phyloP scores from a whole-genome alignment of 2,329 filamentous ascomycete genomes.

The Cordyceps cateniannulata region DNA sequence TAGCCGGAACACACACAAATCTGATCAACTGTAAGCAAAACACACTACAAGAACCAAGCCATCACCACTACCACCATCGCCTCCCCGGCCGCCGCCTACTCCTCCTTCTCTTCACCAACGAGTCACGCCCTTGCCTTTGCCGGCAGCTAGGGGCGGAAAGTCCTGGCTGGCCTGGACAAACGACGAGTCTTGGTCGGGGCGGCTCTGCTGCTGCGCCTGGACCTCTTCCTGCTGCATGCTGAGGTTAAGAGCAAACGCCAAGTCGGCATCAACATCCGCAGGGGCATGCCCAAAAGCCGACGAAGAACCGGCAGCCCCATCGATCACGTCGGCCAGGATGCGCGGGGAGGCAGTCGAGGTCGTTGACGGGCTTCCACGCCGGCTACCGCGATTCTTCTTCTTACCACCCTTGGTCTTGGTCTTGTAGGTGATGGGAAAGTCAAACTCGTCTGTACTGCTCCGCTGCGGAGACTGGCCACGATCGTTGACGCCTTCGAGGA shows the following conservation, averaged over 20 bases:
- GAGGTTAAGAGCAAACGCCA: slow-evolving; percentile 53
- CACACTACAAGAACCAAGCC: not conserved
- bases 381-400: slow-evolving; percentile 25
- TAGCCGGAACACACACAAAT: not conserved
- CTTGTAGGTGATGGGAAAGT: slow-evolving; percentile 39
- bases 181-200: not conserved
- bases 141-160: slow-evolving; percentile 34
- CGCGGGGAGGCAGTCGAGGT: slow-evolving; percentile 22
- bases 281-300: slow-evolving; percentile 13
- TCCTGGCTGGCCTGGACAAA: slow-evolving; percentile 21
- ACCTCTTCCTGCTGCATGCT: slow-evolving; percentile 51
- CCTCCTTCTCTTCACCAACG: slow-evolving; percentile 19
- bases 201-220: not conserved
- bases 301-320: slow-evolving; percentile 17
- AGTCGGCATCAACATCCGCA: slow-evolving; percentile 42
- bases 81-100: too few species aligned
- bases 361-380: slow-evolving; percentile 22
- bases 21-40: too few species aligned
- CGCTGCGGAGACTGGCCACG: slow-evolving; percentile 36
- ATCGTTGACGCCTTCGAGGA: slow-evolving; percentile 50
- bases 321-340: slow-evolving; percentile 25
- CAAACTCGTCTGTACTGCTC: slow-evolving; percentile 40
- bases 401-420: slow-evolving; percentile 37
- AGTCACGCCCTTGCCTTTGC: slow-evolving; percentile 29
- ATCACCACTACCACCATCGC: not conserved